phyloP scores from a whole-genome alignment of 139 green algal genomes.

The Marvania coccoides region DNA sequence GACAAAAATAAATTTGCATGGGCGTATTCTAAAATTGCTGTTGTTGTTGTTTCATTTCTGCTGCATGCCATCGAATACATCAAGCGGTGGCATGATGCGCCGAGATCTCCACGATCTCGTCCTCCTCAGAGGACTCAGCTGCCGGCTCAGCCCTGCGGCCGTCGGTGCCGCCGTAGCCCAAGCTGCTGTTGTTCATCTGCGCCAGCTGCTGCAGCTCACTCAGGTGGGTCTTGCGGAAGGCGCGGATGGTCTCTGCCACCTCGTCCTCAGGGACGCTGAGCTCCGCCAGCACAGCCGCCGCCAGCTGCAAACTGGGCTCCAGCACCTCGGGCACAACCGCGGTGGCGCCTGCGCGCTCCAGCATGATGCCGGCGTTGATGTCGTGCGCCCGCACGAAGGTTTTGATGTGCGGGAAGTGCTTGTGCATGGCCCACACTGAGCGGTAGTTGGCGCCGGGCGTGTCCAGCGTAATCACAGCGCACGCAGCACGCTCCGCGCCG shows the following conservation, averaged over 20 bases:
- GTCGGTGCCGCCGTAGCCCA: slow-evolving; percentile 45
- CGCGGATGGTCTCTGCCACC: slow-evolving; percentile 61
- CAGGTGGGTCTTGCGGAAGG: slow-evolving; percentile 54
- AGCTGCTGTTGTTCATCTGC: slow-evolving; percentile 24
- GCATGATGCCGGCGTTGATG: slow-evolving; percentile 72
- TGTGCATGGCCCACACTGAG: slow-evolving; percentile 88
- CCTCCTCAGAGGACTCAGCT: too few relatives aligned
- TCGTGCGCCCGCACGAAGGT: slow-evolving; percentile 96
- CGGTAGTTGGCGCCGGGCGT: slow-evolving; percentile 78
- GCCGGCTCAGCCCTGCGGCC: background rate
- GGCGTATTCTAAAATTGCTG: background rate
- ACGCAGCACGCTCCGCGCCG: slow-evolving; percentile 71
- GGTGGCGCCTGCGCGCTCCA: slow-evolving; percentile 93
- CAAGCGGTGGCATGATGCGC: too few relatives aligned
- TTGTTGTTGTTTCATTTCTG: background rate
- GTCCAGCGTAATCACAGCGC: slow-evolving; percentile 89
- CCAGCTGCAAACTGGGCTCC: slow-evolving; percentile 93
- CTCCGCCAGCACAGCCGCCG: slow-evolving; percentile 78
- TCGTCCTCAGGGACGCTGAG: slow-evolving; percentile 73
- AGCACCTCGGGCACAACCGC: slow-evolving; percentile 96
- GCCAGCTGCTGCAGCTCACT: slow-evolving; percentile 43
- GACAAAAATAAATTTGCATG: too few relatives aligned
- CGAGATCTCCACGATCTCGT: too few relatives aligned
- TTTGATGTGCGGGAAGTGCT: slow-evolving; percentile 81
- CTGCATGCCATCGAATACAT: too few relatives aligned